Conservation (phyloP, 2,329 filamentous ascomycete genomes). For the Penicillium sp. region DNA sequence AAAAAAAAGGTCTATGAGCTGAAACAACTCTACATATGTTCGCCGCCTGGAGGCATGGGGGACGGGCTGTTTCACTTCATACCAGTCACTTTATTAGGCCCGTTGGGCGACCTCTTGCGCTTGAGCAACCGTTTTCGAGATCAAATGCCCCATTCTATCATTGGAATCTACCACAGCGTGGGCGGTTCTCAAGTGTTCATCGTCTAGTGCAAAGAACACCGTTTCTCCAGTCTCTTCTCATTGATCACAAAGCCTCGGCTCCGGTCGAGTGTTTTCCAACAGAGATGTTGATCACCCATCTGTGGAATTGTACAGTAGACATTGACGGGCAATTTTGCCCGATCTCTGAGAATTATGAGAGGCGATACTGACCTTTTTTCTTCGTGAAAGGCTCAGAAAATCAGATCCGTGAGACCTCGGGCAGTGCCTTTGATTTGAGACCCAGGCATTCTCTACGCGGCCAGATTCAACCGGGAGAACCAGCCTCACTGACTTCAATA, state of each 20-base stretch:
- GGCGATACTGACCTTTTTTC: conserved; percentile 5
- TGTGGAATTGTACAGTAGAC: too few species aligned
- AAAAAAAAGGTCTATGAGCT: too few species aligned
- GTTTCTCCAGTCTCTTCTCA: too few species aligned
- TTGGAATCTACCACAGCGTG: not conserved
- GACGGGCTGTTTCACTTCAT: not conserved
- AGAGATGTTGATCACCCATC: conserved; percentile 50
- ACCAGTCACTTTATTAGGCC: not conserved
- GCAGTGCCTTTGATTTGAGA: conserved; percentile 6
- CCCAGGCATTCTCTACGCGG: conserved; percentile 11
- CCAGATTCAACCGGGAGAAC: conserved; percentile 5
- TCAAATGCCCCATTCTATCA: not conserved
- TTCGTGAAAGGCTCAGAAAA: conserved; percentile 3
- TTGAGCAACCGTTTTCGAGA: not conserved
- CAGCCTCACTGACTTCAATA: conserved; percentile 2
- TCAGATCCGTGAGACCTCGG: conserved; percentile 12
- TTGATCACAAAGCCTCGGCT: too few species aligned
- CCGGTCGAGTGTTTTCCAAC: too few species aligned
- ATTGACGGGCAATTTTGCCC: too few species aligned
- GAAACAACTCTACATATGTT: too few species aligned
- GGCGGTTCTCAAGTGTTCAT: not conserved
- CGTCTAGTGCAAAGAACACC: too few species aligned
- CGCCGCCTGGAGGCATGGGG: too few species aligned
- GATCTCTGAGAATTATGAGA: conserved; percentile 9
- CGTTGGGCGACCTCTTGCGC: not conserved